Evolutionary conservation across 345 rosid genomes (phyloP).

Genomic region (Litchi chinensis): DNA sequence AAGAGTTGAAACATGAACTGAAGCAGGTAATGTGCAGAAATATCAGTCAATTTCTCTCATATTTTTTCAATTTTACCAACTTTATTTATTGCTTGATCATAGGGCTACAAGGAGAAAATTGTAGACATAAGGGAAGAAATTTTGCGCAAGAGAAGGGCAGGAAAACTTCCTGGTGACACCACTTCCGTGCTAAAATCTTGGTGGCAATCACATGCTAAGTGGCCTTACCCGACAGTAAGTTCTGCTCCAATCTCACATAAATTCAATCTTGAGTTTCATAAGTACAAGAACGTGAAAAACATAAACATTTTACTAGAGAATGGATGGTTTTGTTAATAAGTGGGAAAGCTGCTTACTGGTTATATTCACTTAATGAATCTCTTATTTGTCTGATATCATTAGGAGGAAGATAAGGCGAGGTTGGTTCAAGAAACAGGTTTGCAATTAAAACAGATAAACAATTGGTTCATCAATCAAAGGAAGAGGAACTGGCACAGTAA

Average conservation of each 20-base stretch:
- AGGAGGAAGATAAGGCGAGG: constrained; percentile 99
- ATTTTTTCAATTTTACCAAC: not conserved
- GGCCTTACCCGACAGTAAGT: constrained; percentile 99
- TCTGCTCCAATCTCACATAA: not conserved
- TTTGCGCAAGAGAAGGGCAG: constrained; percentile 95
- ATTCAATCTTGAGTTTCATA: too few species aligned
- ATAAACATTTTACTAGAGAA: too few species aligned
- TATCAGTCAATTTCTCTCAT: not conserved
- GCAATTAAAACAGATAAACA: constrained; percentile 95
- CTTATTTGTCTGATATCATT: constrained; percentile 17
- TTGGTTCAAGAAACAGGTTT: constrained; percentile 96
- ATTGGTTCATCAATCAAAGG: constrained; percentile 98
- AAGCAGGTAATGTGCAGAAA: constrained; percentile 64
- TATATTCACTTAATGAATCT: constrained; percentile 3
- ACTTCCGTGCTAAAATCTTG: constrained; percentile 86
- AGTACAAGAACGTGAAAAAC: not conserved
- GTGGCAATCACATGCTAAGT: constrained; percentile 98
- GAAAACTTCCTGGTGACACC: constrained; percentile 96
- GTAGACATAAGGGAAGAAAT: constrained; percentile 96
- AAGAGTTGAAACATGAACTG: constrained; percentile 90
- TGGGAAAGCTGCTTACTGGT: not conserved
- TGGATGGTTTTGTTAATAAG: too few species aligned
- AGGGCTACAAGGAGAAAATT: constrained; percentile 98
- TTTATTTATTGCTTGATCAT: not conserved
- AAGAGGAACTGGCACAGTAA: constrained; percentile 98